These are phyloP conservation scores for Kodamaea suecica DNA, from an alignment of 1,139 yeast genomes.

Conservation along the genomic window DNA sequence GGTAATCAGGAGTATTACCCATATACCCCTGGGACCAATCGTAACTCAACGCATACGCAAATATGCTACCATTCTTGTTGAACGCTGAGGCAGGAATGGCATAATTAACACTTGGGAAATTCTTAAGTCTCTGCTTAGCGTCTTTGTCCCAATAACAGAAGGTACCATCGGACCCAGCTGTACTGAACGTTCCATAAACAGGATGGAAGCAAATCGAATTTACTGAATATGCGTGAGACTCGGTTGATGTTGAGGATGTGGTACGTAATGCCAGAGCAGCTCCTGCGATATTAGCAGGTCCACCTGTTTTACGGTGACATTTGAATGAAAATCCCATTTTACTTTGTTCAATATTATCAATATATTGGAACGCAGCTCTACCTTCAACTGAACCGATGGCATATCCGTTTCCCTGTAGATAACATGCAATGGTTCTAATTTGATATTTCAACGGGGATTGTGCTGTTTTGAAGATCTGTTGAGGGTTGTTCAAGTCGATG, in stretches of 20 bases:
- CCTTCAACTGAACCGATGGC: conserved; percentile 96
- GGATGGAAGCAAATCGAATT: conserved; percentile 89
- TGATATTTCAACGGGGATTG: conserved; percentile 90
- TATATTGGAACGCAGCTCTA: conserved; percentile 92
- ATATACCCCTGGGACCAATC: conserved; percentile 93
- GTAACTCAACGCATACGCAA: conserved; percentile 90
- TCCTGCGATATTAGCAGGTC: conserved; percentile 14
- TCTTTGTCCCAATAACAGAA: conserved; percentile 97
- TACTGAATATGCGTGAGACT: conserved; percentile 66
- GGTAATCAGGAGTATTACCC: conserved; percentile 72
- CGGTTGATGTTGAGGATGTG: conserved; percentile 24
- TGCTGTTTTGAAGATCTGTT: conserved; percentile 68
- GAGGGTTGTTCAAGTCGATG: conserved; percentile 80
- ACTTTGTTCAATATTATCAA: conserved; percentile 76
- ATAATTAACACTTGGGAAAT: conserved; percentile 69
- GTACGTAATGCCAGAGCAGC: conserved; percentile 38
- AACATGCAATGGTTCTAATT: conserved; percentile 79
- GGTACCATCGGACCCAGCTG: conserved; percentile 95
- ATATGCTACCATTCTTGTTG: conserved; percentile 77
- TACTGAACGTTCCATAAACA: conserved; percentile 81
- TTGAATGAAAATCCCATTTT: conserved; percentile 82
- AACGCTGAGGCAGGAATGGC: conserved; percentile 78
- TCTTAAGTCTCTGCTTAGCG: conserved; percentile 81
- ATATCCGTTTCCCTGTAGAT: conserved; percentile 86
- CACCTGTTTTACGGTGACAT: conserved; percentile 73